Evolutionary conservation across 202 grass and related monocot genomes (phyloP), one percentile per base, ranked within the genome.

Genomic region (Zizania palustris): DNA sequence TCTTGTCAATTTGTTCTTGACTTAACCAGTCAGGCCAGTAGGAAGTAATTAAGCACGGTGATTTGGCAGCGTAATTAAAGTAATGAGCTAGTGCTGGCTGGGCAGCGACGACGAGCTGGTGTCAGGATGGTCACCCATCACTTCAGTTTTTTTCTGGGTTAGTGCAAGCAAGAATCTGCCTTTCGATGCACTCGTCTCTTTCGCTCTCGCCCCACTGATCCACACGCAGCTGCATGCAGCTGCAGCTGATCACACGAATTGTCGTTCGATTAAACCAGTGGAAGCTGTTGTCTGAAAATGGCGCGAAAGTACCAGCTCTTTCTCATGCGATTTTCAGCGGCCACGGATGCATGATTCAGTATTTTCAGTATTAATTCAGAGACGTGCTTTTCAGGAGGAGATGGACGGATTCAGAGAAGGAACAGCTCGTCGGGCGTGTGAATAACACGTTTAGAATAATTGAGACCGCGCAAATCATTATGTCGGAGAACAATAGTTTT

Each of bases 131-230:
- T 44, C 54, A 28, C 64, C 55, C 63, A 46, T 22, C 63, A 46
- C 38, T 40, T 28, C 28, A 28, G 2, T 1, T 28, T 28, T 28
- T 28, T 28, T 28, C 9, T 12, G 58, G 0, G 65, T 1, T 46
- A 81, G 77, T 81, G 77, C 84, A 38, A 45, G 9, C 45, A 58
- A 46, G 45, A n/a, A 70, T 60, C 50, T 38, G 35, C 6, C 33
- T 64, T 63, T 63, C 3, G 57, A 1, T 65, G 64, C 41, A 8
- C 5, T 18, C 5, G 48, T 84, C 28, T 48, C 74, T 54, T 65
- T 56, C 74, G 11, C 19, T 9, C 16, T 19, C 16, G 51, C 18
- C 20, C 54, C 64, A 54, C 72, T 61, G 8, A 41, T 38, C 44
- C 5, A 10, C 46, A 14, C 2, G 50, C 18, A 28, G 41, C 10